Conservation (phyloP, 306 rosid genomes). For the Vicia villosa region DNA sequence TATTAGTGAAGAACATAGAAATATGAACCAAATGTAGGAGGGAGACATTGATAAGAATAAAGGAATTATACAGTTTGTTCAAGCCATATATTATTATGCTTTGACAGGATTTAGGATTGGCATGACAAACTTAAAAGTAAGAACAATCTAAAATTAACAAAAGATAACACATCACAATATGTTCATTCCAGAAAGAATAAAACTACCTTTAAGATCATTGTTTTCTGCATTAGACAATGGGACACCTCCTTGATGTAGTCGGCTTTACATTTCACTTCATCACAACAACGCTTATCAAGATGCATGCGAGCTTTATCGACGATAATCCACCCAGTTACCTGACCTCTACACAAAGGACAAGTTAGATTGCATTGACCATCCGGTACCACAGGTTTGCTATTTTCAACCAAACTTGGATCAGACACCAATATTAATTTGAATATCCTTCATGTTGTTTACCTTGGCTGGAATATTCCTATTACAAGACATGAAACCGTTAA, state of each 20-base stretch:
- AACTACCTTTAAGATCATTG: too few relatives aligned
- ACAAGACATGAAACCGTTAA: conserved; percentile 5
- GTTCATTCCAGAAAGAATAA: too few relatives aligned
- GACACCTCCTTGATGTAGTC: too few relatives aligned
- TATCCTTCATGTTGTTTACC: conserved; percentile 45
- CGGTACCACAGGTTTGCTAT: conserved; percentile 46
- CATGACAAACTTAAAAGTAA: too few relatives aligned
- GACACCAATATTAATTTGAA: conserved; percentile 48
- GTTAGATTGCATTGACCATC: conserved; percentile 57
- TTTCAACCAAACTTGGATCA: conserved; percentile 43
- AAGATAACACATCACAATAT: too few relatives aligned
- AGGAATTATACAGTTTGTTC: too few relatives aligned
- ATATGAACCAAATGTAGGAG: conserved; percentile 6
- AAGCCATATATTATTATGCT: not conserved
- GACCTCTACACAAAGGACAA: conserved; percentile 94
- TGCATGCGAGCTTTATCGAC: conserved; percentile 65
- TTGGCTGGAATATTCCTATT: not conserved
- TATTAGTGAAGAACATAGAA: not conserved
- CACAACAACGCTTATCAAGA: conserved; percentile 86
- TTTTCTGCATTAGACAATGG: too few relatives aligned
- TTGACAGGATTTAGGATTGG: conserved; percentile 11
- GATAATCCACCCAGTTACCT: conserved; percentile 81
- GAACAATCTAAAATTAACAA: too few relatives aligned
- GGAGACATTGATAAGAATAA: conserved; percentile 4
- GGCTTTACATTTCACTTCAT: conserved; percentile 63